Base-by-base conservation (phyloP, 805 yeast genomes). In the Myxozyma vanderwaltii region DNA sequence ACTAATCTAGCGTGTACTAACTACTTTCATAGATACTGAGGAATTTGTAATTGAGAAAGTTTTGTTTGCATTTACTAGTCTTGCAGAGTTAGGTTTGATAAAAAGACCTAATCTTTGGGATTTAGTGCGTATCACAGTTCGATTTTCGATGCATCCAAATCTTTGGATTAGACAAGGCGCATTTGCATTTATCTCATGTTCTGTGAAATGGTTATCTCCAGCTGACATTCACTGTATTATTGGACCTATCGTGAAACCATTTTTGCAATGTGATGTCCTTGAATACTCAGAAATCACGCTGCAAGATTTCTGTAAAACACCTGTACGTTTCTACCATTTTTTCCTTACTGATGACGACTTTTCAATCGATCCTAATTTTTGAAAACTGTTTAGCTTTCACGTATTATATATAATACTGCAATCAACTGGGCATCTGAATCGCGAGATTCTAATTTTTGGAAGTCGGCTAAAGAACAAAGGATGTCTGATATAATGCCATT, bases 171-270 rank as follows among this genome's bases (percentile, higher is more conserved):
- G 96, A 39, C 89, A 88, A 63, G 80, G 86, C 1, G 82, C 87
- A 0, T 68, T 90, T 44, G 74, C 78, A 1, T 76, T 91, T 51
- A 76, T 91, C 1, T 75, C 87, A 1, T 79, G 86, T 0, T 80
- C 89, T 1, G 82, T 88, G 1, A 76, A 78, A 1, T 83, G 83
- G 66, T 71, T 91, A 26, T 78, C 86, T 12, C 78, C 83, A 23
- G 94, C 97, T 0, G 97, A 94, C 65, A 75, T 83, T 10, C 89
- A 86, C 66, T 92, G 98, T 68, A 79, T 90, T 70, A 74, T 91
- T 4, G 86, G 89, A 61, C 98, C 97, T 0, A 77, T 89, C 36
- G 80, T 94, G 10, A 79, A 89, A 60, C 86, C 89, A 0, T 90
- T 81, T 68, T 81, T 94, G 68, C 83, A 82, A 36, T 86, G 89